phyloP scores from a whole-genome alignment of 768 basidiomycete genomes.

The Hygrophoropsis aurantiaca region DNA sequence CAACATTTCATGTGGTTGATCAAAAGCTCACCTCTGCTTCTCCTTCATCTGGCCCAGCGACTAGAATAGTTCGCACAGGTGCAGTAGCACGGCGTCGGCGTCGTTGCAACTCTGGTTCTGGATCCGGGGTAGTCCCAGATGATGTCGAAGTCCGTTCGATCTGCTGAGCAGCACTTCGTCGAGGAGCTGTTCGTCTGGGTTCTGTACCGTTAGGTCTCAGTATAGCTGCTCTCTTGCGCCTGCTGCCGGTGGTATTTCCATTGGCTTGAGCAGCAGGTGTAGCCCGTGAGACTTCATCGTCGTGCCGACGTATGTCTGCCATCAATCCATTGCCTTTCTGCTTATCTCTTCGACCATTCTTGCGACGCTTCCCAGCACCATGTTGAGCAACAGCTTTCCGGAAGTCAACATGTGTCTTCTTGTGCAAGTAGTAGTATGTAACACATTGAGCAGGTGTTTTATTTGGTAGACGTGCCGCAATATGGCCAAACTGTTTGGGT shows the following conservation, averaged over 20 bases:
- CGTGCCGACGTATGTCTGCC: constrained; percentile 78
- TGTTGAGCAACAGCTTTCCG: constrained; percentile 68
- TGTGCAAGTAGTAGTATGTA: constrained; percentile 92
- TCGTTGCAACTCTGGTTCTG: constrained; percentile 59
- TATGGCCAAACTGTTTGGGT: constrained; percentile 96
- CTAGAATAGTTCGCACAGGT: constrained; percentile 24
- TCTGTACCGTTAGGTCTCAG: constrained; percentile 30
- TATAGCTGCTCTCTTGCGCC: constrained; percentile 39
- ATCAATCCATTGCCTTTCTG: constrained; percentile 82
- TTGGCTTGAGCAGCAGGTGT: constrained; percentile 18
- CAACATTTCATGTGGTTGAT: constrained; percentile 13
- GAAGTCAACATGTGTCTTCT: constrained; percentile 86
- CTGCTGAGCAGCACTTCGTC: constrained; percentile 43
- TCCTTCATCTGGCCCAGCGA: constrained; percentile 31
- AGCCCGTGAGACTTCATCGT: constrained; percentile 42
- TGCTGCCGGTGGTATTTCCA: constrained; percentile 21
- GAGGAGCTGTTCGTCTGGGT: constrained; percentile 33
- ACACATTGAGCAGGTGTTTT: constrained; percentile 91
- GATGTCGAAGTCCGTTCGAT: constrained; percentile 49
- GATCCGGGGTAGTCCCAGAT: constrained; percentile 55
- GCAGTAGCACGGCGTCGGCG: constrained; percentile 38
- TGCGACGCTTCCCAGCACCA: constrained; percentile 64
- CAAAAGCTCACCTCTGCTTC: constrained; percentile 24
- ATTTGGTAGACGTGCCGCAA: constrained; percentile 75
- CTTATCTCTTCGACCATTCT: constrained; percentile 59